Evolutionary conservation across 176 grass and related monocot species (phyloP), one percentile per base, ranked within the genome.

Genomic region (Oryza meridionalis): DNA sequence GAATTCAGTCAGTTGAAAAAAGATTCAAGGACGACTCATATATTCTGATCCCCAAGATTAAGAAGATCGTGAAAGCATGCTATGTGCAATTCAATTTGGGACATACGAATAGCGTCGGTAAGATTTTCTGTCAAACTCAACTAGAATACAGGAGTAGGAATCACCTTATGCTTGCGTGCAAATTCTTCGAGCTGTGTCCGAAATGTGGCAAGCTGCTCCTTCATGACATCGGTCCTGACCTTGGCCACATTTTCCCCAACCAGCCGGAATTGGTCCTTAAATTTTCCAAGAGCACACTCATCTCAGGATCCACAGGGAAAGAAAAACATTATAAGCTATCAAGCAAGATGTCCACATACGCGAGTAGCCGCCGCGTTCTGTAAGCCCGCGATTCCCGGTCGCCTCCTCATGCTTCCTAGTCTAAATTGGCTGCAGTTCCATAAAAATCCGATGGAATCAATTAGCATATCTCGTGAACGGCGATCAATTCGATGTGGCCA

Each of bases 221-320:
- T 93, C 91, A 95, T 98, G 65, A 98, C 89, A 88, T 98, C 96
- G 25, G 91, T 88, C 84, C 89, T 93, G n/a, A 98, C 90, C 89
- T 85, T 92, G 74, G 96, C 93, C 46, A 98, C 96, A 92, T 98
- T 91, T 82, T 98, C 96, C 12, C 93, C 93, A 12, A 94, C 93
- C 77, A 86, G 27, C 29, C 93, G 89, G 84, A 93, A 94, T 75
- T 98, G 91, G 58, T 98, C 89, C 96, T 98, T 32, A 70, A 85
- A 77, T 12, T 77, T 86, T 29, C 13, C 45, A 67, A 65, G 1
- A 22, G 72, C 12, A 45, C 0, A 1, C 9, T 22, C 24, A 77
- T 77, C 22, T 71, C 42, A 81, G 11, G 42, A 32, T 75, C 50
- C 29, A 32, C 47, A 49, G 6, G 16, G 12, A 6, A 33, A 5